Conservation (phyloP, 495 filamentous ascomycete species). For the Hypoxylon fuscum region DNA sequence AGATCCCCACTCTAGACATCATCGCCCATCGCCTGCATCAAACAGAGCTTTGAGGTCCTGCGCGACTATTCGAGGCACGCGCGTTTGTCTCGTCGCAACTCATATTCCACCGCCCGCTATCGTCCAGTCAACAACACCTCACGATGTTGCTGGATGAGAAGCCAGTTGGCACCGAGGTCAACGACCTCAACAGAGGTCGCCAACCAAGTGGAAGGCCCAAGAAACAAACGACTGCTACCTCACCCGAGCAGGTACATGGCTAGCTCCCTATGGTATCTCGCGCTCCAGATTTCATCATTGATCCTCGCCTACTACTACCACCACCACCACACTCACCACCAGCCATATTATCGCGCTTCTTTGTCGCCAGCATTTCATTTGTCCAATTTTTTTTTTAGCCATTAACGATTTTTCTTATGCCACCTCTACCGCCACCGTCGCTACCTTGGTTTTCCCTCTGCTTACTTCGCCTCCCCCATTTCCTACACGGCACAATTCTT, state of each 20-base stretch:
- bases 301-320: slow-evolving; percentile 5
- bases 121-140: neutral
- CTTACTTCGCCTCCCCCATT: slow-evolving; percentile 35
- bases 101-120: neutral
- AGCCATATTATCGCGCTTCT: slow-evolving; percentile 15
- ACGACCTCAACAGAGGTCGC: slow-evolving; percentile 11
- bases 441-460: slow-evolving; percentile 8
- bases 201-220: slow-evolving; percentile 19
- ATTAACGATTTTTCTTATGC: slow-evolving; percentile 33
- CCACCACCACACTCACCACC: slow-evolving; percentile 8
- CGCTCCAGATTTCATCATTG: slow-evolving; percentile 21
- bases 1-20: slow-evolving; percentile 24
- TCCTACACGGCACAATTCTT: slow-evolving; percentile 24
- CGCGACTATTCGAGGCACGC: slow-evolving; percentile 32
- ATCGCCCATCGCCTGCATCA: slow-evolving; percentile 21
- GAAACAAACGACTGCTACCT: slow-evolving; percentile 7
- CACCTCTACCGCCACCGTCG: slow-evolving; percentile 28
- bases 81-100: slow-evolving; percentile 22
- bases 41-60: neutral
- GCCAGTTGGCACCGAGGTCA: slow-evolving; percentile 9
- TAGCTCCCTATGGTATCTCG: slow-evolving; percentile 26
- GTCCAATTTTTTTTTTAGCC: slow-evolving; percentile 17
- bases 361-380: slow-evolving; percentile 21
- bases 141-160: slow-evolving; percentile 4
- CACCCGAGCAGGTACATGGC: slow-evolving; percentile 24